A percentile compares a stretch with the other conserved stretches of the same genome.
These are phyloP conservation scores for Albugo candida DNA, from an alignment of 352 stramenopile genomes.

Conservation along the genomic window DNA sequence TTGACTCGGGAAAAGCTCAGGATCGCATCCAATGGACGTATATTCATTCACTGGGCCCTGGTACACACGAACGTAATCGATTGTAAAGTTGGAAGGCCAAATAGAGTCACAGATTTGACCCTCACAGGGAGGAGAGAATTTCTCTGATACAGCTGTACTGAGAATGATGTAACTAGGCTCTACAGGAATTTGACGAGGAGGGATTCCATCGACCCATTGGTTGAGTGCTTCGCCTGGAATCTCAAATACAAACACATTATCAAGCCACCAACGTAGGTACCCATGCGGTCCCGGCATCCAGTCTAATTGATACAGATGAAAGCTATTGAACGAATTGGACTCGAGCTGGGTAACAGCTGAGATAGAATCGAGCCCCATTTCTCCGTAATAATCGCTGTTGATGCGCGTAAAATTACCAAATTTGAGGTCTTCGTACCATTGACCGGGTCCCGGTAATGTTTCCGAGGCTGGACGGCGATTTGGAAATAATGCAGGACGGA, in stretches of 20 bases:
- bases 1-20: constrained; percentile 73
- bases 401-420: constrained; percentile 76
- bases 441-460: constrained; percentile 27
- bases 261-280: constrained; percentile 88
- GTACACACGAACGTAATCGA: constrained; percentile 91
- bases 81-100: constrained; percentile 83
- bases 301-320: constrained; percentile 90
- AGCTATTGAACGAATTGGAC: constrained; percentile 79
- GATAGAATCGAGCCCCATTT: constrained; percentile 86
- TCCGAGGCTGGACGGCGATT: constrained; percentile 41
- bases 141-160: constrained; percentile 93
- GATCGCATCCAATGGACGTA: constrained; percentile 87
- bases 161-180: constrained; percentile 96
- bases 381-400: constrained; percentile 92
- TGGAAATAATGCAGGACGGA: constrained; percentile 50
- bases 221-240: constrained; percentile 79
- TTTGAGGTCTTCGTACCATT: constrained; percentile 83
- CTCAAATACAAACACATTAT: constrained; percentile 87
- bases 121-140: constrained; percentile 82
- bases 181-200: constrained; percentile 77
- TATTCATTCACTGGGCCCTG: constrained; percentile 80
- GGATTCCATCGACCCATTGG: constrained; percentile 37
- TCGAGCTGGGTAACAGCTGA: constrained; percentile 86
- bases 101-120: constrained; percentile 86
- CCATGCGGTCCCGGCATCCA: constrained; percentile 83